phyloP scores from a whole-genome alignment of 2,329 filamentous ascomycete genomes.

The Hymenoscyphus linearis region DNA sequence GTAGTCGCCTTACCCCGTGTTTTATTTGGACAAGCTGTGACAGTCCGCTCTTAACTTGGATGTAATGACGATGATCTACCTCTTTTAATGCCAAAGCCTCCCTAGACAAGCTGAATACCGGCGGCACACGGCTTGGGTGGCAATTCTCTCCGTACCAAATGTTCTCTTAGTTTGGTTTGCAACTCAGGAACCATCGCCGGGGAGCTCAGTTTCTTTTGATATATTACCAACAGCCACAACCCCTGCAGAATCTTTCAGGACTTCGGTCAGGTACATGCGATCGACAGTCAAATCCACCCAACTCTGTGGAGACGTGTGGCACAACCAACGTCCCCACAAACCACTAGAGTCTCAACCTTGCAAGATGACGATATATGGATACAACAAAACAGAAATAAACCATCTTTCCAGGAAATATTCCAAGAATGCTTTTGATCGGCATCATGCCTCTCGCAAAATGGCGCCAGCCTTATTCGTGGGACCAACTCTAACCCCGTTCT shows the following conservation, averaged over 20 bases:
- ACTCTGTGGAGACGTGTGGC: background rate
- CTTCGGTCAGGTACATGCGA: constrained; percentile 13
- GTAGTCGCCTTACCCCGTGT: background rate
- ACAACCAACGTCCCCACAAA: background rate
- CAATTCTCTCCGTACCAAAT: background rate
- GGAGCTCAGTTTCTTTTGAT: background rate
- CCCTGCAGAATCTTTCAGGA: constrained; percentile 3
- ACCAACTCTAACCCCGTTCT: too few species aligned
- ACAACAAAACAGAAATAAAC: background rate
- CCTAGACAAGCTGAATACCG: constrained; percentile 5
- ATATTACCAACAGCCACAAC: too few species aligned
- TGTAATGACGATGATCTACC: background rate
- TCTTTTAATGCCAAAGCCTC: background rate
- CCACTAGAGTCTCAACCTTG: background rate
- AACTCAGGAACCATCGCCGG: constrained; percentile 1
- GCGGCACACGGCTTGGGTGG: background rate
- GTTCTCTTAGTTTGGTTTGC: background rate
- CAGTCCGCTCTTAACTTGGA: background rate
- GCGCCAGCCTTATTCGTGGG: too few species aligned
- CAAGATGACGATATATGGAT: constrained; percentile 12
- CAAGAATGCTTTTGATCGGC: constrained; percentile 9
- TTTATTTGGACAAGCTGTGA: background rate
- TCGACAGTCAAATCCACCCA: constrained; percentile 13
- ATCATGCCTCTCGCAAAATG: background rate
- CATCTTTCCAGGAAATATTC: constrained; percentile 4